Conservation (phyloP, 2,329 filamentous ascomycete species). For the Aureobasidium sp. region DNA sequence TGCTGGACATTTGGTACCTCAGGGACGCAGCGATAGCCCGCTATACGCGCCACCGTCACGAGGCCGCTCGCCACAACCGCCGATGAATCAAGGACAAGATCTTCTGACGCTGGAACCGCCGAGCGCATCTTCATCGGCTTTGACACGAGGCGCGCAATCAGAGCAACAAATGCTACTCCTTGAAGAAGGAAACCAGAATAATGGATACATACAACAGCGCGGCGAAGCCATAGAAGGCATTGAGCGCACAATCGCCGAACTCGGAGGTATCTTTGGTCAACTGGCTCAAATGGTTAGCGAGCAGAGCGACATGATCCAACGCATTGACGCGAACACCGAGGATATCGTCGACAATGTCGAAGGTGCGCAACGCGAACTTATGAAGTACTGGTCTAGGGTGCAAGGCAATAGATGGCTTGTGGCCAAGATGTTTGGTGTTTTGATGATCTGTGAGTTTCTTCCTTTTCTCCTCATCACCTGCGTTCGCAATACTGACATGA, state of each 20-base stretch:
- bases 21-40: constrained; percentile 35
- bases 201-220: constrained; percentile 85
- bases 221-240: constrained; percentile 96
- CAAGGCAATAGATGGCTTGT: constrained; percentile 94
- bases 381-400: constrained; percentile 95
- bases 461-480: not conserved
- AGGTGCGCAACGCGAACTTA: constrained; percentile 84
- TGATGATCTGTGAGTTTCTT: constrained; percentile 70
- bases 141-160: constrained; percentile 48
- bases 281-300: constrained; percentile 94
- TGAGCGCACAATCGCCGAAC: constrained; percentile 85
- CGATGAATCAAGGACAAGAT: constrained; percentile 45
- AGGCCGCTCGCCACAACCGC: constrained; percentile 15
- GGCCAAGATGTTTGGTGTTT: constrained; percentile 72
- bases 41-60: constrained; percentile 32
- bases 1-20: constrained; percentile 31
- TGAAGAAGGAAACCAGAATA: constrained; percentile 87
- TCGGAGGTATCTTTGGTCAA: constrained; percentile 89
- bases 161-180: constrained; percentile 74
- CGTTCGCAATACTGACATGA: not conserved
- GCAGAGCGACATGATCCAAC: constrained; percentile 94
- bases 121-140: constrained; percentile 33
- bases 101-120: constrained; percentile 73
- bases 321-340: constrained; percentile 95
- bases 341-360: constrained; percentile 98